Conservation (phyloP, 2,329 filamentous ascomycete species). For the Boeremia exigua region DNA sequence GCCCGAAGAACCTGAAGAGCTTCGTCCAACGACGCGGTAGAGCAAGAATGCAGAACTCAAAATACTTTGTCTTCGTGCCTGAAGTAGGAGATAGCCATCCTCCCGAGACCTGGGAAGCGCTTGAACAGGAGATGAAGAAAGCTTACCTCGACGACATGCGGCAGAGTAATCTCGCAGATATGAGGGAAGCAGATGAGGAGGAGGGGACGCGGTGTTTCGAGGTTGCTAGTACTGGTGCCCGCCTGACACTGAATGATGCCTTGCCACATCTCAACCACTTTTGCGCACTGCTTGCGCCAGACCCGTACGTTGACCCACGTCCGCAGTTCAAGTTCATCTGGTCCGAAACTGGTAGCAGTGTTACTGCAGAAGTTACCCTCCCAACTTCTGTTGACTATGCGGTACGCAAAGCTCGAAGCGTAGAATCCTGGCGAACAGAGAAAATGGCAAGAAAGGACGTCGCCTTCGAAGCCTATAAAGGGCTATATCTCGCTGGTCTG, state of each 20-base stretch:
- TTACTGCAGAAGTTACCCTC: conserved; percentile 70
- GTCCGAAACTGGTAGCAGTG: conserved; percentile 28
- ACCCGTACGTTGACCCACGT: conserved; percentile 66
- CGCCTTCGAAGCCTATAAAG: conserved; percentile 78
- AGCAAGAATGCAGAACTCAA: conserved; percentile 64
- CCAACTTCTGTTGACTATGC: conserved; percentile 72
- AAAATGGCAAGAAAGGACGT: conserved; percentile 78
- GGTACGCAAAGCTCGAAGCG: conserved; percentile 62
- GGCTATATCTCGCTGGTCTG: conserved; percentile 72
- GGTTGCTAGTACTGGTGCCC: conserved; percentile 56
- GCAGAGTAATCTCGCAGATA: conserved; percentile 53
- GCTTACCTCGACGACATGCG: conserved; percentile 71
- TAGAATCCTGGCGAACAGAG: conserved; percentile 70
- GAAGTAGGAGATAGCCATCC: conserved; percentile 35
- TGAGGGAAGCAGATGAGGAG: conserved; percentile 58
- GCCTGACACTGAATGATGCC: conserved; percentile 75
- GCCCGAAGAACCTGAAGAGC: conserved; percentile 66
- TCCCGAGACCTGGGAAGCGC: conserved; percentile 63
- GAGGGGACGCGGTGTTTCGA: conserved; percentile 35
- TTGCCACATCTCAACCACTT: conserved; percentile 82
- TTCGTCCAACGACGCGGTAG: conserved; percentile 71
- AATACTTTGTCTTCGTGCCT: conserved; percentile 60
- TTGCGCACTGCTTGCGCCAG: conserved; percentile 66
- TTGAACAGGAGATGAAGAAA: conserved; percentile 76
- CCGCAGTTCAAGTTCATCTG: conserved; percentile 70